Base-by-base conservation (phyloP, 106 monocot species). In the Narthecium ossifragum region DNA sequence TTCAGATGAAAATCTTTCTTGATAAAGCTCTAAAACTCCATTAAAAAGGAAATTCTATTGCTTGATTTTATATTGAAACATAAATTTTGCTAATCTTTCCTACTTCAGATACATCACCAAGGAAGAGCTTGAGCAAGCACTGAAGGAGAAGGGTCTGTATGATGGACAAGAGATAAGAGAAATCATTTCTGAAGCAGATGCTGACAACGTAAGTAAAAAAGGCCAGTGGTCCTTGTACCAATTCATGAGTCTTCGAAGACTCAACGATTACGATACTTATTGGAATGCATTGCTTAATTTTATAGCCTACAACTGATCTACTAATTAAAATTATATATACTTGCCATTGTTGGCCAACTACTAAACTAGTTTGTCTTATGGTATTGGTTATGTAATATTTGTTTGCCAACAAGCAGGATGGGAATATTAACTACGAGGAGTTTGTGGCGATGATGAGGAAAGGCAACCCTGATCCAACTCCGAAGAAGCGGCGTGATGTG, bases 51-150 rank as follows among this genome's bases (percentile, higher is more conserved):
- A n/a, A n/a, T n/a, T n/a, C n/a, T n/a, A n/a, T n/a, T n/a, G n/a
- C n/a, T n/a, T n/a, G n/a, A n/a, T n/a, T n/a, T n/a, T n/a, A n/a
- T n/a, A n/a, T n/a, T n/a, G n/a, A n/a, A n/a, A n/a, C n/a, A 12
- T 49, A 30, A 5, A 9, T 30, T 58, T 37, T 24, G 2, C 0
- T 59, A 17, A 14, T 23, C 14, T 51, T 70, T 3, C 13, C 34
- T 40, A 1, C 4, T 34, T 46, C 60, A 92, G 91, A 6, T 92
- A 67, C 61, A 87, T 92, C 15, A 92, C 87, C 22, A 87, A 72
- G 27, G 92, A 92, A 53, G 92, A 92, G 81, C 87, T 92, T 10
- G 87, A 92, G 67, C 87, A 92, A 64, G 84, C 87, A 13, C 78
- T 92, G 1, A 80, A 73, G 48, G 84, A 87, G 39, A 68, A 80